A percentile compares a stretch with the other conserved stretches of the same genome.
Conservation (phyloP, 1,284 basidiomycete genomes). For the Dichomitus squalens region DNA sequence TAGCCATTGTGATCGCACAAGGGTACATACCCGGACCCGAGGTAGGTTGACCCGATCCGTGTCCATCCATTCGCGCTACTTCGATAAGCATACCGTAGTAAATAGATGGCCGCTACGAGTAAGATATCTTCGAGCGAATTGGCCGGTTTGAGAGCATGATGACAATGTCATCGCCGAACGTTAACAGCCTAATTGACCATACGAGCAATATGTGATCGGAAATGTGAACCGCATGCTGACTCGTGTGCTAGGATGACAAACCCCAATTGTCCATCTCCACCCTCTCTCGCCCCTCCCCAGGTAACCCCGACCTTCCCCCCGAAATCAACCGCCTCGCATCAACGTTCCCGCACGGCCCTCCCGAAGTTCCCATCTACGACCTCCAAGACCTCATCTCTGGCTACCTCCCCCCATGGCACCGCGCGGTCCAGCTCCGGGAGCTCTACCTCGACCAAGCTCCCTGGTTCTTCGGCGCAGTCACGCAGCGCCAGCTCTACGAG, state of each 20-base stretch:
- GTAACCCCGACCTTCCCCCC: conserved; percentile 24
- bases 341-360: conserved; percentile 53
- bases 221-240: no score
- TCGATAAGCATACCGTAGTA: no score
- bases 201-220: no score
- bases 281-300: not conserved
- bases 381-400: conserved; percentile 47
- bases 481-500: conserved; percentile 57
- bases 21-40: no score
- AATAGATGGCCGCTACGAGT: no score
- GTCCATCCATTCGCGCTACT: no score
- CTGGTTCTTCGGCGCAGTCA: conserved; percentile 76
- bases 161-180: no score
- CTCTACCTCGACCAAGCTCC: conserved; percentile 73
- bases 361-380: conserved; percentile 31
- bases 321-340: conserved; percentile 48
- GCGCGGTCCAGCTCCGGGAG: conserved; percentile 55
- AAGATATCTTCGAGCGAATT: no score
- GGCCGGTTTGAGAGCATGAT: no score
- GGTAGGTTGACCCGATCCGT: no score
- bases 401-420: conserved; percentile 59
- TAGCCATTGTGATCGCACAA: no score
- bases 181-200: no score
- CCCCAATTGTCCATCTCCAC: conserved; percentile 8
- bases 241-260: conserved; percentile 22